Evolutionary conservation across 257 asterid genomes (phyloP), one percentile per base, ranked within the genome.

Genomic region (Ophiorrhiza pumila): DNA sequence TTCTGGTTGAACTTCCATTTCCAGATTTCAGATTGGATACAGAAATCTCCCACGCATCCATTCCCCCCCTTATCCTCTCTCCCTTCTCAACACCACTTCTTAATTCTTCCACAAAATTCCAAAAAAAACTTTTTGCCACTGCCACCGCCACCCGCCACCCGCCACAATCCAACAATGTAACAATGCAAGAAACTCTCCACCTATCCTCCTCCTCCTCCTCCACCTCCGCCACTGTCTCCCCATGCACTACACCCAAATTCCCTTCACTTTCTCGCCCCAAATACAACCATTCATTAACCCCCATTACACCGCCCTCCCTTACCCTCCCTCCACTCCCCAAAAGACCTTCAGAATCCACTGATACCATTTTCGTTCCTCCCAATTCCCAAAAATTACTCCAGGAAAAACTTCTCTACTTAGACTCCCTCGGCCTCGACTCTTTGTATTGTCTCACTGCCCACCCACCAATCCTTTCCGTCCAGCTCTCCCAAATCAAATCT

Each of bases 361-460:
- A n/a, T 5, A 53, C 17, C 25, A 25, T 53, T n/a, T 68, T 74
- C 58, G 78, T 78, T 42, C 71, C 84, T 29, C 52, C 80, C 6
- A 62, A 15, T 35, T 73, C 81, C 52, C 80, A 52, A n/a, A n/a
- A n/a, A 43, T 12, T 76, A 7, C 85, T 81, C 73, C 92, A 87
- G 22, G 98, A 91, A 22, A 72, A 81, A 11, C 85, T 93, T 75
- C 91, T 89, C 65, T 93, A 81, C 85, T 71, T 93, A 39, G 98
- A 93, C 78, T 91, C 98, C 50, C 85, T 86, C 46, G 96, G 96
- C 29, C 74, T 93, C 17, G 98, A 93, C 78, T 91, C 93, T 37
- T 74, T 89, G 37, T 43, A 82, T 82, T 87, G 91, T 88, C 83
- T 89, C 71, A 71, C 84, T 60, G 67, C 83, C 52, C 89, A 85